These are phyloP conservation scores for Sporothrix curviconia DNA, from an alignment of 2,329 filamentous ascomycete genomes.

Conservation along the genomic window DNA sequence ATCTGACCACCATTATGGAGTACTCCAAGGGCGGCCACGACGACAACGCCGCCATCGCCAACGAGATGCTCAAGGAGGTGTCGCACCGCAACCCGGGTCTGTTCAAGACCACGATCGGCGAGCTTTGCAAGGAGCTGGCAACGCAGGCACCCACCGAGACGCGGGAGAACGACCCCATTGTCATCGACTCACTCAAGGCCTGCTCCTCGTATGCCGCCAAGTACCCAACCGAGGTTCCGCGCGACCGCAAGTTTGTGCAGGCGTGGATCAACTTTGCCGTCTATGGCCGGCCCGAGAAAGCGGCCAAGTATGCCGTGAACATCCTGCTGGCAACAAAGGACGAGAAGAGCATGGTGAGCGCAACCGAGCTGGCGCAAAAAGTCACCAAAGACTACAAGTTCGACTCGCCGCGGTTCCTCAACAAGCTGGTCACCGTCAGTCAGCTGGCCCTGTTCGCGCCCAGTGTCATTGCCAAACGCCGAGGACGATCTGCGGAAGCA, in stretches of 20 bases:
- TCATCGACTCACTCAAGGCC: constrained; percentile 89
- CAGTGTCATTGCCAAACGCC: constrained; percentile 62
- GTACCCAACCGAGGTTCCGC: constrained; percentile 75
- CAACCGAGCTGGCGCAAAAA: constrained; percentile 73
- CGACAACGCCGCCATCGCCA: constrained; percentile 69
- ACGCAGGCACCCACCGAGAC: constrained; percentile 68
- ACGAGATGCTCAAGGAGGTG: constrained; percentile 86
- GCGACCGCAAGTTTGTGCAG: constrained; percentile 72
- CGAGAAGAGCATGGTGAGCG: constrained; percentile 73
- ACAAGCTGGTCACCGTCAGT: constrained; percentile 62
- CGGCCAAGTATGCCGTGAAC: constrained; percentile 88
- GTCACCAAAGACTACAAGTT: constrained; percentile 69
- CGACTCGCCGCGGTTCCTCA: constrained; percentile 66
- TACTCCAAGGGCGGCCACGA: constrained; percentile 78
- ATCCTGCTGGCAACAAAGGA: constrained; percentile 71
- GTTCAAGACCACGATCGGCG: constrained; percentile 86
- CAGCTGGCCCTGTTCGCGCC: constrained; percentile 72
- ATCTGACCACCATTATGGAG: constrained; percentile 83
- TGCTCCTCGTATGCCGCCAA: constrained; percentile 86
- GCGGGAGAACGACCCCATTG: constrained; percentile 60
- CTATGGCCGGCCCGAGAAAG: constrained; percentile 71
- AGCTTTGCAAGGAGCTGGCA: constrained; percentile 80
- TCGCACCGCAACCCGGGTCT: constrained; percentile 83
- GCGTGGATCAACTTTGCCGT: constrained; percentile 77
- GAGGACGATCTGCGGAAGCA: constrained; percentile 75